Base-by-base conservation (phyloP, 202 grass and related monocot genomes). In the Musa balbisiana region DNA sequence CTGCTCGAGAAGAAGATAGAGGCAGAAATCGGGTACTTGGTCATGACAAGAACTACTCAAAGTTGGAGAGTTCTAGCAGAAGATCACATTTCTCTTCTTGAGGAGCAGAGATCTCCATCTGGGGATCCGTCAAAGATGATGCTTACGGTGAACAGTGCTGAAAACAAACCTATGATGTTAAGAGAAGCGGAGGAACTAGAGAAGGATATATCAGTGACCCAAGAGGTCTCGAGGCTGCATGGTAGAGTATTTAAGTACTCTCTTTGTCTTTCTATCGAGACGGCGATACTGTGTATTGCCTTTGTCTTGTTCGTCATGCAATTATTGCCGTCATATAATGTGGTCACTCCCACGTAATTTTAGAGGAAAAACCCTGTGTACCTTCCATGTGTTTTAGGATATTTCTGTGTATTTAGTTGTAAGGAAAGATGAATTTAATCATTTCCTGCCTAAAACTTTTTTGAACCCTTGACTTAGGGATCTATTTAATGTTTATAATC, bases 1-100 rank as follows among this genome's bases (percentile, higher is more conserved):
- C 80, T 85, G 15, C 81, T 92, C 51, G 55, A 71, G 80, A 88
- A 87, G 63, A 83, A 84, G 49, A 71, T 92, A 25, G 72, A 89
- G 51, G 78, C 85, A 49, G 90, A 92, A 52, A 80, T 89, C 22
- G 78, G 84, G 51, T 89, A 62, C 3, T 9, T 89, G 25, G 73
- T 92, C 51, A 85, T 92, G 83, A 49, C 51, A 82, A 89, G 83
- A 63, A 58, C 87, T 0, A 84, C 81, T 20, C 83, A 85, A 58
- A 92, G 22, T 19, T 92, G 90, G 84, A 73, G 79, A 83, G 53
- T 85, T 53, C 67, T 62, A 9, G 69, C 72, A 26, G 90, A 85
- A 79, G 90, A 92, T 52, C 84, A 72, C 59, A 75, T 75, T 15
- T 78, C 87, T 53, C 72, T 82, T 27, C 10, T 87, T 69, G 74